Evolutionary conservation across 2,329 filamentous ascomycete species (phyloP).

Genomic region (Graphium sp.): DNA sequence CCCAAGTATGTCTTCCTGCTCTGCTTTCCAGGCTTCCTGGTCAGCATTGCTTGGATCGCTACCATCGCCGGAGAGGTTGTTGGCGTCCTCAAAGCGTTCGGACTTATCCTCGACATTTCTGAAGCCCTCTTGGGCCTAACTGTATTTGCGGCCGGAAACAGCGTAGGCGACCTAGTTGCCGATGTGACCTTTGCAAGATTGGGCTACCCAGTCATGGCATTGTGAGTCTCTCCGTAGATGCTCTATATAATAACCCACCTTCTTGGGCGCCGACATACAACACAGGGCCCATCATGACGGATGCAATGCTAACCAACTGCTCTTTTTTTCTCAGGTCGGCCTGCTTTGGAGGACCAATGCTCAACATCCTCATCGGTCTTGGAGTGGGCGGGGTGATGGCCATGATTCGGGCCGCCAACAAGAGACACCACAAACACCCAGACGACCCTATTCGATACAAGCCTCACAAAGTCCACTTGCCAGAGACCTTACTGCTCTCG

Average conservation of each 20-base stretch:
- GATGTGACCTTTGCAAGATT: conserved; percentile 87
- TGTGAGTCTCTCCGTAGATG: conserved; percentile 24
- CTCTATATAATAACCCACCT: background rate
- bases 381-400: conserved; percentile 85
- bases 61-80: conserved; percentile 94
- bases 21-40: conserved; percentile 79
- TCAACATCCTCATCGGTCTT: conserved; percentile 90
- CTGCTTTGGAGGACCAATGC: conserved; percentile 95
- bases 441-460: conserved; percentile 46
- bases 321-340: conserved; percentile 39
- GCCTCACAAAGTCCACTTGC: conserved; percentile 71
- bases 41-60: conserved; percentile 90
- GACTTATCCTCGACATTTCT: conserved; percentile 80
- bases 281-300: too few species aligned
- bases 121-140: conserved; percentile 91
- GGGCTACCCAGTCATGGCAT: conserved; percentile 91
- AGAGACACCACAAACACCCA: conserved; percentile 50
- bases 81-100: conserved; percentile 80
- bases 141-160: conserved; percentile 93
- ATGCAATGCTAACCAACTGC: too few species aligned
- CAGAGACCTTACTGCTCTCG: conserved; percentile 69
- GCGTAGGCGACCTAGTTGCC: conserved; percentile 81
- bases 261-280: too few species aligned
- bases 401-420: conserved; percentile 54
- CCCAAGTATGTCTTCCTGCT: conserved; percentile 63